Evolutionary conservation across 1,284 basidiomycete species (phyloP).

Genomic region (Rhizoctonia solani): DNA sequence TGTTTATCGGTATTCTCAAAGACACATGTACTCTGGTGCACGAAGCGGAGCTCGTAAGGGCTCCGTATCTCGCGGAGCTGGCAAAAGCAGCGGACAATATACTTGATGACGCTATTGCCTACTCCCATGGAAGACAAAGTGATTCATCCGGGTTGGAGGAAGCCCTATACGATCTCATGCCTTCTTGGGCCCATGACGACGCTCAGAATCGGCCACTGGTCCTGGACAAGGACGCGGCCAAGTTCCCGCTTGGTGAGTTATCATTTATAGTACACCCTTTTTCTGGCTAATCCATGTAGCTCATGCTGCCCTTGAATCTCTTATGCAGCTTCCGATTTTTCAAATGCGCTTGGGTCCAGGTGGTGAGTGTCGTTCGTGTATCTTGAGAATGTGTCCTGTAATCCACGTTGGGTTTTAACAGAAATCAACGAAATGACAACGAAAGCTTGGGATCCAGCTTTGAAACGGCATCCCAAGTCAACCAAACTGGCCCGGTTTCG

Average conservation of each 20-base stretch:
- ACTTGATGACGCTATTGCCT: not conserved
- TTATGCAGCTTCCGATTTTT: too few species aligned
- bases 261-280: not conserved
- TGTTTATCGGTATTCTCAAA: not conserved
- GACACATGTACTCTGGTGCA: constrained; percentile 15
- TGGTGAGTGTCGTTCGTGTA: too few species aligned
- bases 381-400: not conserved
- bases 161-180: constrained; percentile 24
- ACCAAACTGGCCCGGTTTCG: not conserved
- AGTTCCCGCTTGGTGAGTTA: not conserved
- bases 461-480: not conserved
- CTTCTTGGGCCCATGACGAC: constrained; percentile 24
- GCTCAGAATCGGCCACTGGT: not conserved
- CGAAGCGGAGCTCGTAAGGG: not conserved
- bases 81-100: not conserved
- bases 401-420: not conserved
- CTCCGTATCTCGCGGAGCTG: not conserved
- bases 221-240: not conserved
- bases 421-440: not conserved
- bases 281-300: not conserved
- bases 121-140: not conserved
- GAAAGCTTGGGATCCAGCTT: not conserved
- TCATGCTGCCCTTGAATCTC: too few species aligned
- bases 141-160: too few species aligned
- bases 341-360: too few species aligned